Conservation (phyloP, 2,329 filamentous ascomycete genomes). For the Fusarium burgessii region DNA sequence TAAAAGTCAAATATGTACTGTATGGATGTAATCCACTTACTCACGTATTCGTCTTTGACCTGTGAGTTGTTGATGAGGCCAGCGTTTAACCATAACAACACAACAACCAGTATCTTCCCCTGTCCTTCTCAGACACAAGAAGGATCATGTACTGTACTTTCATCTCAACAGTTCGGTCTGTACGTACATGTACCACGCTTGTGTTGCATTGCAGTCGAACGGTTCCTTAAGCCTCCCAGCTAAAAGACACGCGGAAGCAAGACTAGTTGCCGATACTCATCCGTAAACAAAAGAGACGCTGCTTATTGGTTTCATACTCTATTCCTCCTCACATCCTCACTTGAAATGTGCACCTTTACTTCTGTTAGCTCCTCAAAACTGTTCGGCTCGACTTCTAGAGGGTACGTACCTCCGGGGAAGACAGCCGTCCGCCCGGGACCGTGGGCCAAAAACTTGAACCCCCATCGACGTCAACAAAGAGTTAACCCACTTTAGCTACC, state of each 20-base stretch:
- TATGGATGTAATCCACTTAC: conserved; percentile 19
- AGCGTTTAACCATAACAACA: conserved; percentile 7
- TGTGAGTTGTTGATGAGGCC: conserved; percentile 19
- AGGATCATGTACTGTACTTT: background rate
- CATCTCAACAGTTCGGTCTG: conserved; percentile 16
- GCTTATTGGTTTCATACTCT: conserved; percentile 22
- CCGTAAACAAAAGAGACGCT: conserved; percentile 5
- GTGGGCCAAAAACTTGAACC: conserved; percentile 23
- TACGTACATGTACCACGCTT: conserved; percentile 14
- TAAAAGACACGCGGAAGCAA: conserved; percentile 37
- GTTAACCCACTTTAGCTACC: background rate
- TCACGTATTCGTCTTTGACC: conserved; percentile 27
- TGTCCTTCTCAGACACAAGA: background rate
- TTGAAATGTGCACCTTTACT: background rate
- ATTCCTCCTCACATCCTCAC: background rate
- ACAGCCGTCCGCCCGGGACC: conserved; percentile 20
- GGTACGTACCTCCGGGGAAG: conserved; percentile 38
- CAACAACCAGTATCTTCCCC: conserved; percentile 4
- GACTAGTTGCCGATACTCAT: conserved; percentile 32
- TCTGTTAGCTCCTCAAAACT: background rate
- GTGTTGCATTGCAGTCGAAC: conserved; percentile 41
- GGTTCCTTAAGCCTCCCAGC: conserved; percentile 24
- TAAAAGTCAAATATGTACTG: background rate
- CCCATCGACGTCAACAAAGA: conserved; percentile 33
- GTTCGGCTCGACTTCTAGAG: conserved; percentile 24